Conservation (phyloP, 2,329 filamentous ascomycete species). For the Colletotrichum cereale region DNA sequence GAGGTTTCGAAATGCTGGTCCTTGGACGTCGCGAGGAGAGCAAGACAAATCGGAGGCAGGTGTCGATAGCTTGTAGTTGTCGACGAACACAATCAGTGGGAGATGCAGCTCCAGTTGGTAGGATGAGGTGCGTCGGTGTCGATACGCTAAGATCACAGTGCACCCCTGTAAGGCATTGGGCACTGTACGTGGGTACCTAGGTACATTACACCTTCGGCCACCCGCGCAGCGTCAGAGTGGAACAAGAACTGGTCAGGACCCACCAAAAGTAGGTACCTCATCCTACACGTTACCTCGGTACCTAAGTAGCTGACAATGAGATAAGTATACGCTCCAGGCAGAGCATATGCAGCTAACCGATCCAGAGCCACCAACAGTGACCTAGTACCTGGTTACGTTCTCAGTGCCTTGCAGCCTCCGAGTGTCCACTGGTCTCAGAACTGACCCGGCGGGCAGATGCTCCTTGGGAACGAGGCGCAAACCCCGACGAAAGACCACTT, state of each 20-base stretch:
- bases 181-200: not conserved
- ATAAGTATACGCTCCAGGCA: not conserved
- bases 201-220: not conserved
- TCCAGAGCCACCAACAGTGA: not conserved
- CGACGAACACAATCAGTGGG: slow-evolving; percentile 2
- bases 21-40: not conserved
- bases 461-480: slow-evolving; percentile 8
- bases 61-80: slow-evolving; percentile 14
- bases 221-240: not conserved
- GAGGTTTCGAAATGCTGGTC: not conserved
- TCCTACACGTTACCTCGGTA: not conserved
- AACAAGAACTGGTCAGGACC: not conserved
- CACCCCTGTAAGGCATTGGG: too few species aligned
- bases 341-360: not conserved
- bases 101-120: not conserved
- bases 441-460: not conserved
- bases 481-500: slow-evolving; percentile 17
- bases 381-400: not conserved
- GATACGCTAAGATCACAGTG: slow-evolving; percentile 10
- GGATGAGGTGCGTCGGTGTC: slow-evolving; percentile 2
- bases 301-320: not conserved
- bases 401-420: not conserved
- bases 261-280: not conserved
- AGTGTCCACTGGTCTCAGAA: not conserved
- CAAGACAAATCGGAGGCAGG: not conserved